Evolutionary conservation across 2,329 filamentous ascomycete species (phyloP).

Genomic region (Clonostachys byssicola): DNA sequence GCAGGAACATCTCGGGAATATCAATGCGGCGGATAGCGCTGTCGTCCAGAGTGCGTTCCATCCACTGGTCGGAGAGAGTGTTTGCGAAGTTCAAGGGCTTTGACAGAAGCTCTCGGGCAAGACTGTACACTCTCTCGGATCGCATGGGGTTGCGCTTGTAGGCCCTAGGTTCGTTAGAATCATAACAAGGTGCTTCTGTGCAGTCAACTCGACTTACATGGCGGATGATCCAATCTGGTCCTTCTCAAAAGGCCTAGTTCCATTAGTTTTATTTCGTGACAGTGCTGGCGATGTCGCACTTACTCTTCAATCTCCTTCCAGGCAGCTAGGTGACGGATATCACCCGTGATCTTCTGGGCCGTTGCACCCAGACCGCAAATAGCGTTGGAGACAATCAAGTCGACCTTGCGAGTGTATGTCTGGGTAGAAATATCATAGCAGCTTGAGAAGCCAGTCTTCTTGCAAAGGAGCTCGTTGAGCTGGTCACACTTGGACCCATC

Average conservation of each 20-base stretch:
- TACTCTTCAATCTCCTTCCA: slow-evolving; percentile 78
- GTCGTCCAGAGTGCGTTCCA: slow-evolving; percentile 77
- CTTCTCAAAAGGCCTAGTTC: slow-evolving; percentile 61
- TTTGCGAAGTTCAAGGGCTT: slow-evolving; percentile 26
- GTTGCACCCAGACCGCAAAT: slow-evolving; percentile 76
- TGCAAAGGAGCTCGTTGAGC: slow-evolving; percentile 51
- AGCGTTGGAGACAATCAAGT: slow-evolving; percentile 77
- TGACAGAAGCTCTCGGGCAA: slow-evolving; percentile 36
- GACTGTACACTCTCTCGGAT: slow-evolving; percentile 37
- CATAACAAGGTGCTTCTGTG: neutral
- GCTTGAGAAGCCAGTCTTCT: slow-evolving; percentile 47
- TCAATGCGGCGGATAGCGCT: slow-evolving; percentile 63
- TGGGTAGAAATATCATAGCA: slow-evolving; percentile 62
- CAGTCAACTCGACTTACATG: neutral
- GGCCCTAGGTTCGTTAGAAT: slow-evolving; percentile 14
- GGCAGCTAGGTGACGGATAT: slow-evolving; percentile 70
- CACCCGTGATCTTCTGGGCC: slow-evolving; percentile 63
- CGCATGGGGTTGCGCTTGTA: slow-evolving; percentile 47
- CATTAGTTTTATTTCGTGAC: slow-evolving; percentile 30
- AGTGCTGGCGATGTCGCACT: neutral
- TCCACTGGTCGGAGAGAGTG: slow-evolving; percentile 23
- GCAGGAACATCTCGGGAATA: slow-evolving; percentile 63
- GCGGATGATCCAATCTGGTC: slow-evolving; percentile 66
- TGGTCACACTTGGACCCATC: slow-evolving; percentile 44
- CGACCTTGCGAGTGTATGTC: slow-evolving; percentile 71